Base-by-base conservation (phyloP, 768 basidiomycete species). In the Suillus hirtellus region DNA sequence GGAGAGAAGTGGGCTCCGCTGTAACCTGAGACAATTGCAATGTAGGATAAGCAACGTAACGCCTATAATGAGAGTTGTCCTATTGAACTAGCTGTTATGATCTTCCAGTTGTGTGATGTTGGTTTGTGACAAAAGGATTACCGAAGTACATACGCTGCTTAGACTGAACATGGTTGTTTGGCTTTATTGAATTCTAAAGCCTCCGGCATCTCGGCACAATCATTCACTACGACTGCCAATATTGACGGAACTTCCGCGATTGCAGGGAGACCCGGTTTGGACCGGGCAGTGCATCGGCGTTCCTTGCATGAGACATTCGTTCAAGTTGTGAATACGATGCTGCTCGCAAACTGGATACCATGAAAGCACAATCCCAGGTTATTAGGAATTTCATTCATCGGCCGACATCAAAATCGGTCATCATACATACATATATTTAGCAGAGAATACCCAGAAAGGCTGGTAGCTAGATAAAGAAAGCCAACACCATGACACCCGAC, bases 161-260 rank as follows among this genome's bases (percentile, higher is more conserved):
- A 21, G 14, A 35, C 37, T 9, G 43, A 44, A 10, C 55, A 56
- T 31, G 24, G 43, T 38, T 73, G 59, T 73, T 73, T 73, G 59
- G 55, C 43, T 50, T 34, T 74, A 59, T 73, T 72, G 69, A 70
- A 70, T 66, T 69, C 59, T 69, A 72, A 67, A 65, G 66, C 65
- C 61, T 63, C 70, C 70, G 64, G 64, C 62, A 58, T 46, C 49
- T 43, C 47, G 61, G 60, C 61, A 52, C 12, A 14, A 44, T 47
- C 17, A 27, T 15, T 50, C 49, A 17, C 40, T 62, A 19, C 15
- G 9, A 38, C 17, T 46, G 12, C 55, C 10, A 37, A 37, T 37
- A 24, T 10, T 35, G 31, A 53, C 15, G 24, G 8, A 58, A 27
- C 9, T 37, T 37, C 35, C 7, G 10, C 17, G 40, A 58, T 40